Conservation (phyloP, 1,284 basidiomycete genomes). For the Cerioporus squamosus region DNA sequence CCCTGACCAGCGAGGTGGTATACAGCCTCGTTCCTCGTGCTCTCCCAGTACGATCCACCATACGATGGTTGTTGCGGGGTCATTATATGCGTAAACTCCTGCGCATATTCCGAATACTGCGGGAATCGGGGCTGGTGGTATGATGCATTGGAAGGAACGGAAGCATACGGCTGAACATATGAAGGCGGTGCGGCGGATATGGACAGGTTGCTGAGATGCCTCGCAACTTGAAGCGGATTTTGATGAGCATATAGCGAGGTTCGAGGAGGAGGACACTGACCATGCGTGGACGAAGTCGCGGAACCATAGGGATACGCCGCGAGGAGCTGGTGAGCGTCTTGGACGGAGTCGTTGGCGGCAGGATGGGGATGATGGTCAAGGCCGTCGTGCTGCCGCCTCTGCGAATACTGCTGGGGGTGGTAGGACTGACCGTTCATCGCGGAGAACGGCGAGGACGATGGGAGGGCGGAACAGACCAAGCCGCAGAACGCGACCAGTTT, state of each 20-base stretch:
- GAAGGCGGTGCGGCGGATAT: constrained; percentile 60
- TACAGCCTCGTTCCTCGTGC: constrained; percentile 54
- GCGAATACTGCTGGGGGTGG: constrained; percentile 7
- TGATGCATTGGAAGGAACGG: constrained; percentile 41
- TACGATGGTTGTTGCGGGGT: constrained; percentile 41
- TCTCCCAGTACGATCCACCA: constrained; percentile 58
- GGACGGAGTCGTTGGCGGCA: constrained; percentile 46
- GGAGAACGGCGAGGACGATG: constrained; percentile 1
- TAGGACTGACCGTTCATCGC: constrained; percentile 20
- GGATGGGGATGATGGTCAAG: constrained; percentile 9
- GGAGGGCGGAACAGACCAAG: background rate
- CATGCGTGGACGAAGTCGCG: constrained; percentile 69
- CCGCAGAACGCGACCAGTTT: constrained; percentile 21
- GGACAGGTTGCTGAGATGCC: constrained; percentile 64
- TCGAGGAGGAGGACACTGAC: constrained; percentile 39
- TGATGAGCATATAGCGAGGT: constrained; percentile 9
- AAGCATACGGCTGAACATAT: constrained; percentile 62
- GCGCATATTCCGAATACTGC: constrained; percentile 61
- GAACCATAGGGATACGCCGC: constrained; percentile 71
- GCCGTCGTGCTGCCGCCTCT: constrained; percentile 6
- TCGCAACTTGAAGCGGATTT: constrained; percentile 50
- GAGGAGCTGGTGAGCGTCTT: constrained; percentile 65
- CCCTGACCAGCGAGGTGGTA: constrained; percentile 52
- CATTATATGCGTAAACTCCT: constrained; percentile 53
- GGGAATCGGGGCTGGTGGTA: constrained; percentile 53